These are phyloP conservation scores for Giardia muris DNA, from an alignment of 208 protist genomes.

Conservation along the genomic window DNA sequence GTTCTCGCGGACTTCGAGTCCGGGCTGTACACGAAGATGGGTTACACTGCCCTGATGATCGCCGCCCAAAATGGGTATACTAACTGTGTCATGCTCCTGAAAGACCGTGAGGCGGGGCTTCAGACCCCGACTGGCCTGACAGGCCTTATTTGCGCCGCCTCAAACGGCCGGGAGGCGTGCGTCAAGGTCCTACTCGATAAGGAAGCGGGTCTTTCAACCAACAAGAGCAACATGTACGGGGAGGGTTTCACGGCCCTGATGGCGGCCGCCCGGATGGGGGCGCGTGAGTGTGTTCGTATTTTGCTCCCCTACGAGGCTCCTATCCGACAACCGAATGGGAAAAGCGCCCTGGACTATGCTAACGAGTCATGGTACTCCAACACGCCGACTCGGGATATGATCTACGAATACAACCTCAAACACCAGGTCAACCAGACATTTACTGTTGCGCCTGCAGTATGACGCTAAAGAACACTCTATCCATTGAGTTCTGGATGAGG, in stretches of 20 bases:
- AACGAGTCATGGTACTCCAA: constrained; percentile 4
- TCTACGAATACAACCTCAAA: neutral
- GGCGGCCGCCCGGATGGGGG: neutral
- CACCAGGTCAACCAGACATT: neutral
- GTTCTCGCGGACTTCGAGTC: neutral
- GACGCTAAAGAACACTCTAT: neutral
- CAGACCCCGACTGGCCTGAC: neutral
- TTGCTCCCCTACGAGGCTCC: neutral
- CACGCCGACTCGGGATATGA: neutral
- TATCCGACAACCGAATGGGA: neutral
- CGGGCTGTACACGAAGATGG: neutral
- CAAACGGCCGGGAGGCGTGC: neutral
- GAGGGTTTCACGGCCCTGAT: neutral
- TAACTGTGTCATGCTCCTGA: neutral
- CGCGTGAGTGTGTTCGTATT: neutral
- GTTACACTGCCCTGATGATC: neutral
- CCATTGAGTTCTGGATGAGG: neutral
- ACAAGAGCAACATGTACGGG: neutral
- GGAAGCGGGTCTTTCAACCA: neutral
- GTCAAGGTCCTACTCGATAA: neutral
- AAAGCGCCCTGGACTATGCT: neutral
- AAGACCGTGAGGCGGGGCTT: neutral
- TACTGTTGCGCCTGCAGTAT: neutral
- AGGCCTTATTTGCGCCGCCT: neutral
- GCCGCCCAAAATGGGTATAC: neutral